Percentiles rank a stretch among this genome's conserved stretches.
Conservation (phyloP, 1,139 yeast genomes). For the Kurtzmaniella quercitrusa region DNA sequence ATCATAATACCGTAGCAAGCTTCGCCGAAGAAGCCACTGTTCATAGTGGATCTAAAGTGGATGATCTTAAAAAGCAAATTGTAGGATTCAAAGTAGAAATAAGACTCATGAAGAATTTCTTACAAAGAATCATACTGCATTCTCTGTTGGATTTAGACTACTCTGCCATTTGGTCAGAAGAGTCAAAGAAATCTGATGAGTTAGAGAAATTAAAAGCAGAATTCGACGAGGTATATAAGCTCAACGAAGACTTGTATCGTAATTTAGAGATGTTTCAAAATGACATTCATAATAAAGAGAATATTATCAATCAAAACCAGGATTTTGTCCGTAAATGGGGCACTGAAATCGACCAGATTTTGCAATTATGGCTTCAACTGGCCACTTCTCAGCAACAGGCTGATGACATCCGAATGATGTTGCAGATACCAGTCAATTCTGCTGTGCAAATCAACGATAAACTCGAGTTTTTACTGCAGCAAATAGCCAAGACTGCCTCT, state of each 20-base stretch:
- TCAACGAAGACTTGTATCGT: constrained; percentile 37
- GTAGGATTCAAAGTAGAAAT: constrained; percentile 42
- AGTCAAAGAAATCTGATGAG: constrained; percentile 8
- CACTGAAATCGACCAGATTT: constrained; percentile 18
- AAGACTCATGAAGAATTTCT: constrained; percentile 37
- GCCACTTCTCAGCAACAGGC: background rate
- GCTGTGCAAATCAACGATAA: constrained; percentile 10
- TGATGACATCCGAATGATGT: background rate
- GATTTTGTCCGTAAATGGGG: constrained; percentile 15
- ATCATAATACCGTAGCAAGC: constrained; percentile 1
- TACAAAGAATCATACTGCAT: constrained; percentile 34
- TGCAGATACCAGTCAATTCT: background rate
- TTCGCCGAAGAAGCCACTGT: constrained; percentile 1
- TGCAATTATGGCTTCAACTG: constrained; percentile 9
- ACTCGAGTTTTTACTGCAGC: constrained; percentile 10
- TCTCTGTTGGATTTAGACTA: constrained; percentile 14
- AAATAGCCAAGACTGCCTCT: background rate
- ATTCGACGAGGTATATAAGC: constrained; percentile 31
- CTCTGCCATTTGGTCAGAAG: constrained; percentile 9
- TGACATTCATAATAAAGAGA: constrained; percentile 26
- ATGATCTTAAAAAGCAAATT: constrained; percentile 35
- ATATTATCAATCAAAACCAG: constrained; percentile 13
- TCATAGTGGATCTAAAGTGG: constrained; percentile 14
- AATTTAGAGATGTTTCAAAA: constrained; percentile 33
- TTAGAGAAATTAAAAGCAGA: constrained; percentile 10